Evolutionary conservation across 2,329 filamentous ascomycete genomes (phyloP), one percentile per base, ranked within the genome.

Genomic region (Monilinia fructicola): DNA sequence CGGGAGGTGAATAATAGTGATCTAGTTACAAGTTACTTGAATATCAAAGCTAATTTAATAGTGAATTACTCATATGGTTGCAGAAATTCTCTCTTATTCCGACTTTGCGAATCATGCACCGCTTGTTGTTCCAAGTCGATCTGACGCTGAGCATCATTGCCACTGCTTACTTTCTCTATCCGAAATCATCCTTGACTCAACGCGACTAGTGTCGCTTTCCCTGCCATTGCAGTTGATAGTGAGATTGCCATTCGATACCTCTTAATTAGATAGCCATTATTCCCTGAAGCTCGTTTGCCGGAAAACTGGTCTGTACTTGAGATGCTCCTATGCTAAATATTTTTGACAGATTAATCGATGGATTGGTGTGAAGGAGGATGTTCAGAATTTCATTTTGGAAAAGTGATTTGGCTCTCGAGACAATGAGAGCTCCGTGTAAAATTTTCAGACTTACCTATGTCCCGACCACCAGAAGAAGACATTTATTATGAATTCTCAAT

Each of bases 401-500:
- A 6, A 35, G 5, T 35, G 31, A 1, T 86, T 86, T 5, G 83
- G 78, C 54, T 71, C 68, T 52, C 4, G 14, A 35, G 7, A 52
- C 46, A 7, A 38, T 23, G 12, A 50, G 44, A 3, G n/a, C 26
- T 35, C 60, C 60, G 10, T 31, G 31, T 6, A 31, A 44, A 40
- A 58, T 64, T 46, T 46, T 46, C 44, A 6, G 44, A 46, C 16
- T 16, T 21, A 18, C 16, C 44, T 21, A 46, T 46, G 44, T 2
- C 16, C 4, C 44, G 44, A 21, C 44, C 44, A 21, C 44, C 44
- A 21, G 44, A 46, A 2, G 16, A 46, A 18, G 44, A 46, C 16
- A 16, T 46, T 18, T 21, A 46, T 21, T 6, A 4, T 21, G 44
- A 46, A 9, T 46, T 46, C 18, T 46, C 6, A 21, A 16, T 46